Evolutionary conservation across 139 green algal genomes (phyloP), one percentile per base, ranked within the genome.

Genomic region (Zygnema circumcarinatum): DNA sequence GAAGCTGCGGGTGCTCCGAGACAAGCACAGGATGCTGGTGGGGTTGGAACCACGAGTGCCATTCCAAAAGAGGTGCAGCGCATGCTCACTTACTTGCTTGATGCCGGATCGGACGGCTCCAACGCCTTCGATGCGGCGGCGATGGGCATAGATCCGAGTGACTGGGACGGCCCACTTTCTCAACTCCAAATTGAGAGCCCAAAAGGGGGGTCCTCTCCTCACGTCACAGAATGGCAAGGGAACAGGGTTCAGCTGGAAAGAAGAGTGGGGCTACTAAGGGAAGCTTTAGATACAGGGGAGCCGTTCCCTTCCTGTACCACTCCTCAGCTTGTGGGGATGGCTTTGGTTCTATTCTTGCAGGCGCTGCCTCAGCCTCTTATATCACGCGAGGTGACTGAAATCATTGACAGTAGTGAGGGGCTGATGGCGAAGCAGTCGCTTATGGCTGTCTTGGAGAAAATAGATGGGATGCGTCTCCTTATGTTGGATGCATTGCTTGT

Each of bases 51-150:
- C 47, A 11, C 16, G 16, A 69, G 32, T 69, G 31, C 42, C 39
- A 62, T 84, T 54, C 76, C 76, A 54, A 84, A 84, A 62, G 76
- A 84, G 29, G 36, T 84, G 22, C 35, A n/a, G 1, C 21, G 76
- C 1, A 84, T 84, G 76, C 25, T 84, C 38, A 79, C 76, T 33
- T 84, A 68, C 39, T 62, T 84, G 0, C 39, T 84, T 0, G 76
- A 84, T 38, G 38, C 38, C 0, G 76, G 76, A 36, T 36, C 32
- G 7, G 76, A 84, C 38, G 39, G 38, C 25, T 74, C 76, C 20
- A 75, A 54, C 39, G 36, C 38, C 39, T 84, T 84, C 40, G 76
- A 84, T 62, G 47, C 38, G 20, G 52, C 38, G 1, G 38, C 22
- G 20, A 33, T 84, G 35, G 36, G 76, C 39, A 69, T 84, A 33